Evolutionary conservation across 768 basidiomycete species (phyloP), one percentile per base, ranked within the genome.

Genomic region (Trametes cinnabarina): DNA sequence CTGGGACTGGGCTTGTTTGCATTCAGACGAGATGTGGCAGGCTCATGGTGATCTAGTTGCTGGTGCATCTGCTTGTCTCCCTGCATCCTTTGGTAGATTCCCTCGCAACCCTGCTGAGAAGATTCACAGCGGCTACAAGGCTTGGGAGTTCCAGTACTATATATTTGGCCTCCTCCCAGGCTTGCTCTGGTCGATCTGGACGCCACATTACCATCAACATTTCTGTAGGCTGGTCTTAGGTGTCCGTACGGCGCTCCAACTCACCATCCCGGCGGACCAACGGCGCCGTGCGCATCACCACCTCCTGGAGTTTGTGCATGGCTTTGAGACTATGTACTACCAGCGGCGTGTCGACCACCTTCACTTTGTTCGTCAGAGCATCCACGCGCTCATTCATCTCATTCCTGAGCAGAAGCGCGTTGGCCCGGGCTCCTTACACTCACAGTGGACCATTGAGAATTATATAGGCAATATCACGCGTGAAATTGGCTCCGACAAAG

Each of bases 31-130:
- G 2, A 42, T 53, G 0, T 81, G 79, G 78, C 65, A 65, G 14
- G 42, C 28, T 2, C 77, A 79, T 62, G 76, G 76, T 0, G 51
- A 60, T 40, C 52, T 40, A 3, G 74, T 79, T n/a, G 74, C 69
- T 0, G 57, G 43, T 17, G 62, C 70, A 1, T 66, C 66, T 0
- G 58, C 60, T 2, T 77, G 71, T 48, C 60, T 78, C n/a, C 76
- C 76, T 30, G 68, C 69, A 0, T 76, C 71, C 0, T 78, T 77
- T 64, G 73, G 77, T 58, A 66, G 71, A 2, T 71, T 75, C 11
- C 79, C 76, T 4, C 69, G 74, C 0, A 75, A 79, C 54, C 66
- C 66, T 19, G 74, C 75, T 1, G 65, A 72, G 39, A 78, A 79
- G 55, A 69, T 78, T 47, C 60, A 70, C 1, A 68, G 63, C 26